phyloP scores from a whole-genome alignment of 2,329 filamentous ascomycete genomes.

The Claviceps digitariae region DNA sequence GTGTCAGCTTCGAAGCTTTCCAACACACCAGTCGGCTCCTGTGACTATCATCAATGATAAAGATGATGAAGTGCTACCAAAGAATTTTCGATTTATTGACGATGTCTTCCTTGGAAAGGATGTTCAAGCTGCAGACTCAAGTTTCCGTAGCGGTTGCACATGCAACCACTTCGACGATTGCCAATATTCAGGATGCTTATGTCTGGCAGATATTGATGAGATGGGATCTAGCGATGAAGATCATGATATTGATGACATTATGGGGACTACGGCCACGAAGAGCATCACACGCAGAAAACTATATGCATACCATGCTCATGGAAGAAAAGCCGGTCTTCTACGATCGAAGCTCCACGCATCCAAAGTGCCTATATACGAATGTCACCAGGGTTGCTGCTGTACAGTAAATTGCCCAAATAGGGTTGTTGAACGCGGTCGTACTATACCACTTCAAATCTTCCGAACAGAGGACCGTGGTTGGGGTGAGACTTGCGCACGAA shows the following conservation, averaged over 20 bases:
- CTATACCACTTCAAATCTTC: constrained; percentile 63
- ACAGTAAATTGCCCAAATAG: constrained; percentile 53
- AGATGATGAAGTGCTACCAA: constrained; percentile 42
- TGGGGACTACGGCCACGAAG: constrained; percentile 9
- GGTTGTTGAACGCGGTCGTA: constrained; percentile 61
- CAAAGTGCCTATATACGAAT: constrained; percentile 62
- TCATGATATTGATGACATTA: constrained; percentile 22
- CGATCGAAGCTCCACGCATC: constrained; percentile 37
- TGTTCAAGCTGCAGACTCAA: constrained; percentile 44
- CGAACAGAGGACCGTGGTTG: constrained; percentile 60
- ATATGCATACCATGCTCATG: constrained; percentile 53
- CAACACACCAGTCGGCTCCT: constrained; percentile 32
- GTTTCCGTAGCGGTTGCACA: constrained; percentile 55
- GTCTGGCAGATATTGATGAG: constrained; percentile 47
- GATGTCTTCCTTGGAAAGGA: constrained; percentile 44
- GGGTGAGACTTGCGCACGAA: constrained; percentile 37
- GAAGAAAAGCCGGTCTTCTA: constrained; percentile 37
- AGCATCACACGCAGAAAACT: constrained; percentile 16
- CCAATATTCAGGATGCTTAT: constrained; percentile 53
- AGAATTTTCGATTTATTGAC: constrained; percentile 56
- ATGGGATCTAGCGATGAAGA: constrained; percentile 10
- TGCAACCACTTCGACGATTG: constrained; percentile 51
- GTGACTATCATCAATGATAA: constrained; percentile 52
- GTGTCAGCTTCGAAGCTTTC: constrained; percentile 46
- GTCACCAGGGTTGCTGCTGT: constrained; percentile 59